These are phyloP conservation scores for Coemansia sp. DNA, from an alignment of 192 early-diverging fungal species.

Conservation along the genomic window DNA sequence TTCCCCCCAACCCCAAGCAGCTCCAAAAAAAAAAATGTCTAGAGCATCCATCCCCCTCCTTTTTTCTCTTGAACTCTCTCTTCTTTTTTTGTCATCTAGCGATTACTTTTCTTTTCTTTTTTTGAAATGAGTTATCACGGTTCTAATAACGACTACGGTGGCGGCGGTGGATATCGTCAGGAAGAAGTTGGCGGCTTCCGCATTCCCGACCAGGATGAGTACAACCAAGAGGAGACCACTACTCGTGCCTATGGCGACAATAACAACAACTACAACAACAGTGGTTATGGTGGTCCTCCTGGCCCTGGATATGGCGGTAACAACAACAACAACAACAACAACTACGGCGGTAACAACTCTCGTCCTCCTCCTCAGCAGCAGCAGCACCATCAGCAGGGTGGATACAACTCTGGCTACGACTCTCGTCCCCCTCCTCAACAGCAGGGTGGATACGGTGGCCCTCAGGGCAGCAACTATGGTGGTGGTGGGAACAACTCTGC, in stretches of 20 bases:
- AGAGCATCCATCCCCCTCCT: no score
- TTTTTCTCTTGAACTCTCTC: background rate
- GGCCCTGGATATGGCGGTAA: constrained; percentile 4
- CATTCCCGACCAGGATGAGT: background rate
- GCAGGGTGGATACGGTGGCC: background rate
- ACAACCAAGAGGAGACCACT: background rate
- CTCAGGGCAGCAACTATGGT: background rate
- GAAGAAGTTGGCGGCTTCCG: constrained; percentile 9
- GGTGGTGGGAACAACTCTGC: background rate
- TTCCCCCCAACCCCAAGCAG: background rate
- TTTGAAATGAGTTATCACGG: constrained; percentile 22
- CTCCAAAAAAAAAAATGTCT: background rate
- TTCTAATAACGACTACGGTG: background rate
- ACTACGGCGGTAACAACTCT: background rate
- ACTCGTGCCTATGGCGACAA: constrained; percentile 4
- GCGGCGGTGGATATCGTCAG: background rate
- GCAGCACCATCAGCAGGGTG: background rate
- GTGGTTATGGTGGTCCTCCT: no score
- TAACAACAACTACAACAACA: constrained; percentile 1
- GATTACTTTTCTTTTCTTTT: background rate
- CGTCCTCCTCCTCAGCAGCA: constrained; percentile 10
- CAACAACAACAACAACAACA: background rate
- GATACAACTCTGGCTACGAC: background rate
- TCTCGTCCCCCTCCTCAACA: constrained; percentile 3
- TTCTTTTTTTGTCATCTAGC: background rate